Conservation (phyloP, 306 rosid genomes). For the Hylodesmum podocarpum region DNA sequence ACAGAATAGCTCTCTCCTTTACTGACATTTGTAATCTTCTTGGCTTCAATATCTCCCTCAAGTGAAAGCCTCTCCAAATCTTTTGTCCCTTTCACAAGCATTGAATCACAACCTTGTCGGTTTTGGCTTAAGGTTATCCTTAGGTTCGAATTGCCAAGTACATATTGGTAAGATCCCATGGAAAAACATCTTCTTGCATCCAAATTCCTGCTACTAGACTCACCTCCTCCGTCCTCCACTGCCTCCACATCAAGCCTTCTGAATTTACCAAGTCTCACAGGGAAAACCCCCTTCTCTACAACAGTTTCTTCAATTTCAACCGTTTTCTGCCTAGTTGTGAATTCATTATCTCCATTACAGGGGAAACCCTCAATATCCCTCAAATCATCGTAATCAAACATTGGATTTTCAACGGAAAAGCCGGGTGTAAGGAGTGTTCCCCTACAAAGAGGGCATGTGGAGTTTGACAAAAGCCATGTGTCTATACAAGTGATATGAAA, state of each 20-base stretch:
- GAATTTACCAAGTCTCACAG: conserved; percentile 80
- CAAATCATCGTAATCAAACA: conserved; percentile 62
- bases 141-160: conserved; percentile 60
- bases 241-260: conserved; percentile 50
- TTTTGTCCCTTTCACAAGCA: conserved; percentile 35
- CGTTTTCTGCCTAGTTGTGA: conserved; percentile 41
- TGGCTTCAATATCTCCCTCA: conserved; percentile 61
- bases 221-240: conserved; percentile 55
- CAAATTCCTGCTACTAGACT: conserved; percentile 73
- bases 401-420: conserved; percentile 61
- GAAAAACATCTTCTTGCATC: conserved; percentile 89
- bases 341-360: conserved; percentile 46
- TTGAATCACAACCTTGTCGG: conserved; percentile 26
- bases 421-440: conserved; percentile 65
- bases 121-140: conserved; percentile 49
- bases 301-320: conserved; percentile 63
- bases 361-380: conserved; percentile 61
- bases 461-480: conserved; percentile 87
- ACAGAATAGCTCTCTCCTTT: conserved; percentile 84
- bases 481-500: conserved; percentile 81
- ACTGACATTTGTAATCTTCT: conserved; percentile 63
- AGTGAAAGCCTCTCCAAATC: conserved; percentile 28
- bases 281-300: conserved; percentile 62
- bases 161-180: conserved; percentile 89
- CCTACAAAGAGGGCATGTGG: conserved; percentile 84